Evolutionary conservation across 2,329 filamentous ascomycete genomes (phyloP).

Genomic region (Beauveria bassiana): DNA sequence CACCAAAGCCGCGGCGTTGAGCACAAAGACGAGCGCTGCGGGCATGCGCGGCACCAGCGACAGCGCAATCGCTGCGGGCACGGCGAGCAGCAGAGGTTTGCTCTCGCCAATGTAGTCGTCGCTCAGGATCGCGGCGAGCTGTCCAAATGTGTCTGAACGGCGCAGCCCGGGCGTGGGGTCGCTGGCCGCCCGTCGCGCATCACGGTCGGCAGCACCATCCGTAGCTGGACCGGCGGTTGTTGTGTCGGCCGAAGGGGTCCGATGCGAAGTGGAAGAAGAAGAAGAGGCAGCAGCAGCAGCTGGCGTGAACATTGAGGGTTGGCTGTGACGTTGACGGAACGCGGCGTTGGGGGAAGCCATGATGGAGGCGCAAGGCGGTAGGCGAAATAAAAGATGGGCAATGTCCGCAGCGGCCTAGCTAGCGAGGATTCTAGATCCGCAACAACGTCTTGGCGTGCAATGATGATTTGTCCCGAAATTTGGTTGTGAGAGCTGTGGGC

Average conservation of each 20-base stretch:
- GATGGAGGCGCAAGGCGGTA: not conserved
- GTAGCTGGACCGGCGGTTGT: not conserved
- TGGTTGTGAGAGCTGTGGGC: not conserved
- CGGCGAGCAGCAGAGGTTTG: constrained; percentile 12
- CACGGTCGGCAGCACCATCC: not conserved
- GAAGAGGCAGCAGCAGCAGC: not conserved
- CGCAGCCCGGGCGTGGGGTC: not conserved
- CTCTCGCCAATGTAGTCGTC: constrained; percentile 13
- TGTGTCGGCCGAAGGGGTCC: not conserved
- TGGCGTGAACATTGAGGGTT: constrained; percentile 3
- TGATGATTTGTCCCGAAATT: not conserved
- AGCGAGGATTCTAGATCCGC: not conserved
- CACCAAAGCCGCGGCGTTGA: constrained; percentile 12
- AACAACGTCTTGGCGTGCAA: not conserved
- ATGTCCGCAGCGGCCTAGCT: not conserved
- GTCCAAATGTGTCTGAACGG: constrained; percentile 10
- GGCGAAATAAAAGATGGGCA: not conserved
- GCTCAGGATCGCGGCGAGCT: constrained; percentile 10
- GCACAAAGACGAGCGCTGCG: constrained; percentile 6
- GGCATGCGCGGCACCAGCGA: not conserved
- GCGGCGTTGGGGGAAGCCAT: constrained; percentile 1
- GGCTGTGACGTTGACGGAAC: constrained; percentile 6
- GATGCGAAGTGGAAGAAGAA: not conserved
- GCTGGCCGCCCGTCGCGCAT: not conserved
- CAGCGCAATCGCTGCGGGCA: constrained; percentile 3